These are phyloP conservation scores for Curvularia hawaiiensis DNA, from an alignment of 2,329 filamentous ascomycete species.

Conservation along the genomic window DNA sequence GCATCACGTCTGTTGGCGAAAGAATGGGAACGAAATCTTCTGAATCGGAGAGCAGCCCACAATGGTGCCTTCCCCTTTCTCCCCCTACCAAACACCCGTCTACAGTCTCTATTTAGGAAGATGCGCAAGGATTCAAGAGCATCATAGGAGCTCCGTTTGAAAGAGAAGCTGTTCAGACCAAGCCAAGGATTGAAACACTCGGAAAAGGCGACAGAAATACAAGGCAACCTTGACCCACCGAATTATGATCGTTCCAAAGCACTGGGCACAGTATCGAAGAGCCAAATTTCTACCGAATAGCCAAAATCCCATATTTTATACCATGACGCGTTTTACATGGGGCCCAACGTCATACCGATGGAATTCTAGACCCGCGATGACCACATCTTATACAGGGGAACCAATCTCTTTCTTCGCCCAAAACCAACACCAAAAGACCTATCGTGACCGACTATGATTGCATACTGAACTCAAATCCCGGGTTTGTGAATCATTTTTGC, in stretches of 20 bases:
- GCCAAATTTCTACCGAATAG: not conserved
- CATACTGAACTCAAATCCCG: not conserved
- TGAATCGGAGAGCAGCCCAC: not conserved
- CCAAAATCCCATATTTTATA: not conserved
- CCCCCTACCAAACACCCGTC: not conserved
- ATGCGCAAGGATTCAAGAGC: not conserved
- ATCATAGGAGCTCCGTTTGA: no score
- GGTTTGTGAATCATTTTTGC: not conserved
- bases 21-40: not conserved
- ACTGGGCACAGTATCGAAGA: not conserved
- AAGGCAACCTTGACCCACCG: not conserved
- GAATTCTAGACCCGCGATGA: constrained; percentile 2
- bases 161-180: not conserved
- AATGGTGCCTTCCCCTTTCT: not conserved
- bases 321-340: constrained; percentile 13
- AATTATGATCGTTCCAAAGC: not conserved
- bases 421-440: not conserved
- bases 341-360: constrained; percentile 10
- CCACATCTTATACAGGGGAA: not conserved
- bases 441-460: not conserved
- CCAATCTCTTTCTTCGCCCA: not conserved
- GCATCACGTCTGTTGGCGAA: not conserved
- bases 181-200: not conserved
- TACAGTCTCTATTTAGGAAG: no score
- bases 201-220: not conserved